Evolutionary conservation across 768 basidiomycete species (phyloP).

Genomic region (Xerocomus spinulosus): DNA sequence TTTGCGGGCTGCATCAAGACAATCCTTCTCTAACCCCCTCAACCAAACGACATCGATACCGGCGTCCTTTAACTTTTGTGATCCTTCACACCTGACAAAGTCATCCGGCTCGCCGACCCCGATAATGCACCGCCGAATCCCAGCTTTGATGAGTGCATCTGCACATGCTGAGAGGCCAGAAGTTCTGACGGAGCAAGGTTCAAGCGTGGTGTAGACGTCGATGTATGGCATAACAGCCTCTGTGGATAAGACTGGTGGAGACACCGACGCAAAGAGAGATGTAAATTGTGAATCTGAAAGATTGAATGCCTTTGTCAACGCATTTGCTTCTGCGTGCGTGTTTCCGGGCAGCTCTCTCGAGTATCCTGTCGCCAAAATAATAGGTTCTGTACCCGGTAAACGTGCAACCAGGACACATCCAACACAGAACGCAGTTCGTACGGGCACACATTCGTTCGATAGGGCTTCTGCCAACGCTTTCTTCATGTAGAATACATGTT

Average conservation of each 20-base stretch:
- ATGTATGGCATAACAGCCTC: constrained; percentile 50
- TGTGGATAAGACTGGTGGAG: constrained; percentile 25
- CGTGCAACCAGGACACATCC: constrained; percentile 69
- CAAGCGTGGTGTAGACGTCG: constrained; percentile 92
- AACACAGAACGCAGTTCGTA: constrained; percentile 84
- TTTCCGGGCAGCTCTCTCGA: constrained; percentile 91
- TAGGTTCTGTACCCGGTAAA: constrained; percentile 38
- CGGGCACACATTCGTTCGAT: constrained; percentile 55
- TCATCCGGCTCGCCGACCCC: constrained; percentile 90
- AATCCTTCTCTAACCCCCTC: constrained; percentile 69
- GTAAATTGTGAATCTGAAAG: constrained; percentile 44
- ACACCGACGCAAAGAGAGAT: constrained; percentile 37
- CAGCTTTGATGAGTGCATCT: constrained; percentile 70
- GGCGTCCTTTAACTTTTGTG: constrained; percentile 59
- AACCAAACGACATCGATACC: constrained; percentile 78
- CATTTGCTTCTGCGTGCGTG: constrained; percentile 96
- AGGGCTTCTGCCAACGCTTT: constrained; percentile 66
- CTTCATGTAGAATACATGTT: constrained; percentile 45
- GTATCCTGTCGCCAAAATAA: constrained; percentile 73
- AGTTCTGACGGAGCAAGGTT: constrained; percentile 88
- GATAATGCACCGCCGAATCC: constrained; percentile 73
- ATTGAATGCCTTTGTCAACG: constrained; percentile 63
- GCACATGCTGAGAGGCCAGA: constrained; percentile 86
- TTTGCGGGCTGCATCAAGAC: constrained; percentile 73
- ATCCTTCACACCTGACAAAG: constrained; percentile 92